Evolutionary conservation across 768 basidiomycete genomes (phyloP).

Genomic region (Tulasnella calospora): DNA sequence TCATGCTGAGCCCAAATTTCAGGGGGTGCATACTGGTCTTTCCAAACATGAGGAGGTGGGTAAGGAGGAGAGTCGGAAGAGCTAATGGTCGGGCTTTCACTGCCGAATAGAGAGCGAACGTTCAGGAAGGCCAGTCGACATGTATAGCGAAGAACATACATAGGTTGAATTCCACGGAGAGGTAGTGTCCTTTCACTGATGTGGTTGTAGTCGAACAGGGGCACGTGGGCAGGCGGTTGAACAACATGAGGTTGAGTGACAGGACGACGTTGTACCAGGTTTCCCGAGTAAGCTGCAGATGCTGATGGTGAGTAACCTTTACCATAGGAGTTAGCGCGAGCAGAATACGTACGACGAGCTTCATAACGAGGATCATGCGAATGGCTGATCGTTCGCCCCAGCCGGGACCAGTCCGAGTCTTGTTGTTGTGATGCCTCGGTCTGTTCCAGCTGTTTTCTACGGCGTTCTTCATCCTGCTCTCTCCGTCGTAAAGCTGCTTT

Average conservation of each 20-base stretch:
- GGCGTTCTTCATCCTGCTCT: constrained; percentile 16
- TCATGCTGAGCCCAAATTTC: background rate
- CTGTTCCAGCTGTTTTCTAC: constrained; percentile 29
- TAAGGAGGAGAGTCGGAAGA: constrained; percentile 18
- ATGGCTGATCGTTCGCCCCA: constrained; percentile 40
- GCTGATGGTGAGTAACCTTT: background rate
- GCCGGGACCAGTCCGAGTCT: constrained; percentile 34
- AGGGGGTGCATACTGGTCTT: constrained; percentile 17
- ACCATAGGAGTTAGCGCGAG: background rate
- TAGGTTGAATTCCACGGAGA: background rate
- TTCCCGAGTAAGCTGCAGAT: background rate
- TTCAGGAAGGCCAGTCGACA: background rate
- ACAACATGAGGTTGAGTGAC: background rate
- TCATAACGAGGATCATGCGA: background rate
- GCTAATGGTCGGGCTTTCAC: constrained; percentile 4
- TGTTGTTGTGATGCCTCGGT: constrained; percentile 28
- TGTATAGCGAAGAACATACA: background rate
- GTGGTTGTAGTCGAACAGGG: background rate
- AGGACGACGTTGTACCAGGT: constrained; percentile 2
- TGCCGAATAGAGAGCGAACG: background rate
- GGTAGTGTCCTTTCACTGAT: background rate
- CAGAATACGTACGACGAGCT: background rate
- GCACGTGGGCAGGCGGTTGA: background rate
- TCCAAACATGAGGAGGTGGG: constrained; percentile 10
- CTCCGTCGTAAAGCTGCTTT: constrained; percentile 56